Evolutionary conservation across 768 basidiomycete species (phyloP).

Genomic region (Strobilomyces echinocephalus): DNA sequence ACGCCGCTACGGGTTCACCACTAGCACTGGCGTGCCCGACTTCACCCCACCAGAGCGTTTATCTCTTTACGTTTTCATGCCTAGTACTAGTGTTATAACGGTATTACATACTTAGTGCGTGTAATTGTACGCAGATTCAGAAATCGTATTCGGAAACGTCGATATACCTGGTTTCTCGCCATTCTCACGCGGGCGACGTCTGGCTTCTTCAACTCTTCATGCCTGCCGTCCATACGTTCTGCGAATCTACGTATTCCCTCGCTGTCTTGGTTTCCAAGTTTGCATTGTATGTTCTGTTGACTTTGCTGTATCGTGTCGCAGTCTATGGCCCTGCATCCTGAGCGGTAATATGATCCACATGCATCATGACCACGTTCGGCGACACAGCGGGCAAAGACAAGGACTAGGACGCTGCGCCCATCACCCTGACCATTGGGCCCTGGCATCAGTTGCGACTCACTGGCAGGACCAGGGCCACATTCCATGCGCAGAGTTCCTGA

Average conservation of each 20-base stretch:
- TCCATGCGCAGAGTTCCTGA: neutral
- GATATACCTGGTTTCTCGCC: neutral
- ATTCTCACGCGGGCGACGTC: neutral
- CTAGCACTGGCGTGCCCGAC: neutral
- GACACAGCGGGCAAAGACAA: neutral
- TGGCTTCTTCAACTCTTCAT: neutral
- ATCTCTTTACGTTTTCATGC: constrained; percentile 2
- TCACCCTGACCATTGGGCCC: neutral
- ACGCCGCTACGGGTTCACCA: neutral
- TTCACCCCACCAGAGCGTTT: neutral
- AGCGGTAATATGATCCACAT: constrained; percentile 3
- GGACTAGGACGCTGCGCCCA: neutral
- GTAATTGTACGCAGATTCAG: constrained; percentile 20
- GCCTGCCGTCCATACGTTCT: neutral
- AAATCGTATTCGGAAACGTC: constrained; percentile 10
- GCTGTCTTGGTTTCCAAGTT: neutral
- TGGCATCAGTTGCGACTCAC: neutral
- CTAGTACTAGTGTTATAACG: constrained; percentile 19
- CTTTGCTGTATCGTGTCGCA: constrained; percentile 3
- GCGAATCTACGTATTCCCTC: constrained; percentile 11
- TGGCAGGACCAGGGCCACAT: constrained; percentile 6
- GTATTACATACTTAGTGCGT: constrained; percentile 19
- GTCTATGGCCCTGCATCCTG: neutral
- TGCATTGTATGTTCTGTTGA: constrained; percentile 8
- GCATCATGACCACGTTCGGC: neutral